phyloP scores from a whole-genome alignment of 805 yeast genomes.

The Debaryomyces tyrocola region DNA sequence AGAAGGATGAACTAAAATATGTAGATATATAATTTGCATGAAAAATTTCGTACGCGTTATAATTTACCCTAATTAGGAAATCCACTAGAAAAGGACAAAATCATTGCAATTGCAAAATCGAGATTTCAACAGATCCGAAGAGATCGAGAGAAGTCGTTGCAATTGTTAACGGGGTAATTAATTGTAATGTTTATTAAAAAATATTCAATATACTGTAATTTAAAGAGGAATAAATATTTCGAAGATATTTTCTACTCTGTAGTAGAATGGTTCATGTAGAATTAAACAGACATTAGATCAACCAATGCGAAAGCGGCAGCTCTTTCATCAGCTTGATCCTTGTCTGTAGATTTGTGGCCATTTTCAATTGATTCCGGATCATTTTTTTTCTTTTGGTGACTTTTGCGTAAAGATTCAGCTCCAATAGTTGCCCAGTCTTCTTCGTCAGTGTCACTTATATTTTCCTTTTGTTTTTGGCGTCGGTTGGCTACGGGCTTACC shows the following conservation, averaged over 20 bases:
- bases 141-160: no score
- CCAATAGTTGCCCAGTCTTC: slow-evolving; percentile 96
- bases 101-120: neutral
- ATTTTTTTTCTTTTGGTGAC: slow-evolving; percentile 13
- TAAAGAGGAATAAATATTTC: neutral
- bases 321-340: slow-evolving; percentile 41
- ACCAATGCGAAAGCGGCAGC: slow-evolving; percentile 65
- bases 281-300: slow-evolving; percentile 45
- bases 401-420: slow-evolving; percentile 59
- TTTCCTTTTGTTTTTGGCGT: neutral
- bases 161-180: no score
- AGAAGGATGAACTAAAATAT: neutral
- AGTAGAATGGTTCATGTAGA: no score
- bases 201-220: neutral
- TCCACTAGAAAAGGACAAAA: neutral
- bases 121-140: no score
- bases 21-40: neutral
- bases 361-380: slow-evolving; percentile 1
- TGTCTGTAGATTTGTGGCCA: slow-evolving; percentile 5
- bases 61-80: slow-evolving; percentile 15
- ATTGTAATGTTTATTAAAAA: neutral
- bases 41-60: slow-evolving; percentile 10
- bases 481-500: neutral
- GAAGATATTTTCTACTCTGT: neutral
- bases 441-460: slow-evolving; percentile 77